A percentile compares a stretch with the other conserved stretches of the same genome.
These are phyloP conservation scores for Verticillium nonalfalfae DNA, from an alignment of 2,329 filamentous ascomycete species.

Conservation along the genomic window DNA sequence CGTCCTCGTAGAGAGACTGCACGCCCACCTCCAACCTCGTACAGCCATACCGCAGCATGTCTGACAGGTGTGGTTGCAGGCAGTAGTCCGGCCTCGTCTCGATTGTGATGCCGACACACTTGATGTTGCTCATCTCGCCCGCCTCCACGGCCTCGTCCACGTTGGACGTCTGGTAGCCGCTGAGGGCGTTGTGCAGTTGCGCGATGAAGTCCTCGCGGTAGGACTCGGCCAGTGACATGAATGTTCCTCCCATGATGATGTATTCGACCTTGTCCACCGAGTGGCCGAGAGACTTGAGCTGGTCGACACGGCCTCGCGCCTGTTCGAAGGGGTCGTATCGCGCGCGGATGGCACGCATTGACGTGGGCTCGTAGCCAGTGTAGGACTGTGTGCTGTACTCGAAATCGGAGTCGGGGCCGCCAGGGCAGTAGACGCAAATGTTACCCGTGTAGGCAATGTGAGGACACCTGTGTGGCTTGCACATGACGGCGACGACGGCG, in stretches of 20 bases:
- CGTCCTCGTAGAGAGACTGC: conserved; percentile 94
- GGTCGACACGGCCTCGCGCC: conserved; percentile 89
- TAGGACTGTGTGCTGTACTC: conserved; percentile 99
- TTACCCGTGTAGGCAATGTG: conserved; percentile 99
- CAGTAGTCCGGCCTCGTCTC: conserved; percentile 97
- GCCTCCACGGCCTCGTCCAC: conserved; percentile 94
- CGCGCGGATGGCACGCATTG: conserved; percentile 95
- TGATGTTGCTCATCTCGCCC: conserved; percentile 93
- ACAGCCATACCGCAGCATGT: conserved; percentile 97
- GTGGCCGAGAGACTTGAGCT: conserved; percentile 91
- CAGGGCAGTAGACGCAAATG: conserved; percentile 97
- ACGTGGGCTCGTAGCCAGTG: conserved; percentile 96
- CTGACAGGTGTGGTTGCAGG: conserved; percentile 86
- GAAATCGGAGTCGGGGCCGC: conserved; percentile 95
- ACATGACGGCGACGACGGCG: conserved; percentile 98
- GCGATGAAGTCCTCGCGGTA: conserved; percentile 94
- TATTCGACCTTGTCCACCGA: conserved; percentile 99
- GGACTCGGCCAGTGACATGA: conserved; percentile 88
- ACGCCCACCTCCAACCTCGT: conserved; percentile 92
- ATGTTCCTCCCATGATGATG: conserved; percentile 99
- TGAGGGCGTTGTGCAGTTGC: conserved; percentile 93
- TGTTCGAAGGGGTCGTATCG: conserved; percentile 98
- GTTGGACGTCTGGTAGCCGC: conserved; percentile 87
- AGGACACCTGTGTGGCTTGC: conserved; percentile 94
- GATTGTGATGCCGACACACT: conserved; percentile 98